Conservation (phyloP, 345 rosid species). For the Draba incana region DNA sequence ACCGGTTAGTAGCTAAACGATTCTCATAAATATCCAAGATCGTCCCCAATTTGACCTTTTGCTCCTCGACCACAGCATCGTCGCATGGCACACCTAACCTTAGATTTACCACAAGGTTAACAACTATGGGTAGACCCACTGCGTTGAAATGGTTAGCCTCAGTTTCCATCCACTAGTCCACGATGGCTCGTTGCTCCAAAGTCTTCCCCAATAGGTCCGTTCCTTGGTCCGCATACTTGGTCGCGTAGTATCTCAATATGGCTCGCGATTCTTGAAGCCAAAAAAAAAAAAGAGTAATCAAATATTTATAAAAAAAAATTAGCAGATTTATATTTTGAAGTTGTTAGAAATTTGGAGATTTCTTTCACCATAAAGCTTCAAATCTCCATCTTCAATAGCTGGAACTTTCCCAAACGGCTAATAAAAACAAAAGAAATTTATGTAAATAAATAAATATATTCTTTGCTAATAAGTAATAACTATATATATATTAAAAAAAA, state of each 20-base stretch:
- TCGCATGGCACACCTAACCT: conserved; percentile 55
- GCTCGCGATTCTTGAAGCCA: conserved; percentile 75
- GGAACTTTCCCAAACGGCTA: conserved; percentile 96
- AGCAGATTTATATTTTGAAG: too few relatives aligned
- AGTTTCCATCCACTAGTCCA: conserved; percentile 91
- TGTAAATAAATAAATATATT: not conserved
- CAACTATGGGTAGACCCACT: conserved; percentile 50
- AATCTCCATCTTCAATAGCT: conserved; percentile 73
- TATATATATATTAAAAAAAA: too few relatives aligned
- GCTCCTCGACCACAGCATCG: conserved; percentile 43
- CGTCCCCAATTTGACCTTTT: conserved; percentile 55
- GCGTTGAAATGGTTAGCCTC: conserved; percentile 81
- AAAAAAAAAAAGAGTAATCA: not conserved
- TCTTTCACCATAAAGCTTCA: conserved; percentile 67
- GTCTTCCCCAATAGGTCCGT: conserved; percentile 61
- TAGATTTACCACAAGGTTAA: conserved; percentile 59
- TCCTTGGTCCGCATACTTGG: conserved; percentile 65
- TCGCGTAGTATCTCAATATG: conserved; percentile 71
- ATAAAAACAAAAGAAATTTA: not conserved
- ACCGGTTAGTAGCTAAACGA: conserved; percentile 52
- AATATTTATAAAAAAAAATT: too few relatives aligned
- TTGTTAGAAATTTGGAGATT: not conserved
- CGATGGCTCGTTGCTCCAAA: conserved; percentile 63
- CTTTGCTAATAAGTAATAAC: not conserved
- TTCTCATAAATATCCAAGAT: conserved; percentile 74